A percentile compares a stretch with the other conserved stretches of the same genome.
Evolutionary conservation across 2,329 filamentous ascomycete genomes (phyloP).

Genomic region (Penicillium occitanis): DNA sequence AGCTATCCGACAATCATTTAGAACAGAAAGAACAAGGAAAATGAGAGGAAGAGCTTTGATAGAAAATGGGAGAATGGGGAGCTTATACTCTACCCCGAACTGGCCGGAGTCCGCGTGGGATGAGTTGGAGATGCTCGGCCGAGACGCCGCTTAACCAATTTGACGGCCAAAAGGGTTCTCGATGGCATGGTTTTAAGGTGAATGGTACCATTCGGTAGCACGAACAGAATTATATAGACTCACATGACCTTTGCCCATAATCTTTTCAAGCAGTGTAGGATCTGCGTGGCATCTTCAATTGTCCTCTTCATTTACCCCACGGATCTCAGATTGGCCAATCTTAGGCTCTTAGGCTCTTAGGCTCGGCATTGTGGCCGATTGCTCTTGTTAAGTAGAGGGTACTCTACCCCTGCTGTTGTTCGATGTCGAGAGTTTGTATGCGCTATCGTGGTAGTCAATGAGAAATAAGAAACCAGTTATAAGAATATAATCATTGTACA

Average conservation of each 20-base stretch:
- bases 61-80: background rate
- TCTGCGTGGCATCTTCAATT: background rate
- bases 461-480: background rate
- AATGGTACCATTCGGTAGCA: background rate
- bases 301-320: background rate
- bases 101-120: constrained; percentile 1
- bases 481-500: background rate
- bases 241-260: background rate
- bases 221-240: background rate
- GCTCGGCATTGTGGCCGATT: background rate
- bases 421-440: background rate
- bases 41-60: background rate
- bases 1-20: too few relatives aligned
- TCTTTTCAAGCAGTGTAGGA: background rate
- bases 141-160: background rate
- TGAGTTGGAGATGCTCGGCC: constrained; percentile 7
- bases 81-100: background rate
- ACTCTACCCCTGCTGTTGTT: background rate
- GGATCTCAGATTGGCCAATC: background rate
- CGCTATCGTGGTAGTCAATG: background rate
- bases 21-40: background rate
- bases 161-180: background rate
- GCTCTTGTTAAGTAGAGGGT: background rate
- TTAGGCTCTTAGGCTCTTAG: background rate
- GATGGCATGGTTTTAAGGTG: background rate